Percentiles rank a stretch among this genome's conserved stretches.
phyloP scores from a whole-genome alignment of 164 flowering plant species.

The Vitis amurensis region DNA sequence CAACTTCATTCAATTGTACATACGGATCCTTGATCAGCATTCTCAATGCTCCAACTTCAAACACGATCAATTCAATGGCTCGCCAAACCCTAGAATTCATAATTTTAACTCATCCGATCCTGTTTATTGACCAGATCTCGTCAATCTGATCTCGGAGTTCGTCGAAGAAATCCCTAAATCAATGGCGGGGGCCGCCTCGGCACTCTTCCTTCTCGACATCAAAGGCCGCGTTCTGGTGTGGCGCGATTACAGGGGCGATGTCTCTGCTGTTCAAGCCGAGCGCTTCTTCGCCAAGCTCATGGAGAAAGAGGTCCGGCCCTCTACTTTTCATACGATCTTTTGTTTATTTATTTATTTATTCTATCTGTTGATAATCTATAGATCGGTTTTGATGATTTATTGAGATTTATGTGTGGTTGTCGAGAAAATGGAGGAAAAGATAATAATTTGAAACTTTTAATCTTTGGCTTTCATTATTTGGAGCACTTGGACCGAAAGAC shows the following conservation, averaged over 20 bases:
- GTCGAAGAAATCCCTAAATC: too few relatives aligned
- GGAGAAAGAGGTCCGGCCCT: constrained; percentile 72
- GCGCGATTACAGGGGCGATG: constrained; percentile 97
- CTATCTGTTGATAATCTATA: neutral
- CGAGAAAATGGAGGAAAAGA: neutral
- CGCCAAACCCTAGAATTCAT: too few relatives aligned
- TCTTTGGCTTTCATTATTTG: too few relatives aligned
- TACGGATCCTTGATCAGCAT: neutral
- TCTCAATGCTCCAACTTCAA: neutral
- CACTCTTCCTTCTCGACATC: constrained; percentile 92
- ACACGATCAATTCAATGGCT: neutral
- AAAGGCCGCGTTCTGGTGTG: constrained; percentile 93
- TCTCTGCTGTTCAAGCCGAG: constrained; percentile 80
- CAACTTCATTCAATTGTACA: neutral
- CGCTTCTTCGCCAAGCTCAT: constrained; percentile 91
- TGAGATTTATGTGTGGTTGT: neutral
- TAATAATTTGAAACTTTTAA: neutral
- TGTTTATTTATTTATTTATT: neutral
- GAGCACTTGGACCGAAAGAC: too few relatives aligned
- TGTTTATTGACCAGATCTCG: too few relatives aligned
- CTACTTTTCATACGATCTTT: neutral
- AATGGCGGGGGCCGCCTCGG: constrained; percentile 96
- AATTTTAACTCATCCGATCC: constrained; percentile 1
- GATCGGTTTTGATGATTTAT: neutral
- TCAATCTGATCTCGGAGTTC: too few relatives aligned